A percentile compares a stretch with the other conserved stretches of the same genome.
Evolutionary conservation across 2,329 filamentous ascomycete species (phyloP).

Genomic region (Plenodomus lindquistii): DNA sequence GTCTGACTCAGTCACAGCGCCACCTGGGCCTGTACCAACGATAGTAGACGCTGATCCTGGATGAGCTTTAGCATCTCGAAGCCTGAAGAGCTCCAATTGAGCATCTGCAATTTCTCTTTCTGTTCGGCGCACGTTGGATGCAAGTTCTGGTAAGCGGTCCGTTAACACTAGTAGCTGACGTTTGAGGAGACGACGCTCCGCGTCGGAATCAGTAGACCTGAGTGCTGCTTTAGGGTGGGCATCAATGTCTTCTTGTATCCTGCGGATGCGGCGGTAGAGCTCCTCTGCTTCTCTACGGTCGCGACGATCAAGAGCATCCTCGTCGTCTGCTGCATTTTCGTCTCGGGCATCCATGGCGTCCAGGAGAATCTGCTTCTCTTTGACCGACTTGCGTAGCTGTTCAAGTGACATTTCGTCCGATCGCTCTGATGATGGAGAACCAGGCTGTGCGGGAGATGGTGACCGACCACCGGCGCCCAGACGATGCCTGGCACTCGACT

Average conservation of each 20-base stretch:
- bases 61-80: conserved; percentile 90
- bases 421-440: conserved; percentile 58
- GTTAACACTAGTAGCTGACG: conserved; percentile 87
- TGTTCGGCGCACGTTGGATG: conserved; percentile 86
- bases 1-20: conserved; percentile 88
- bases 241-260: conserved; percentile 94
- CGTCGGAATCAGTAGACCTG: conserved; percentile 72
- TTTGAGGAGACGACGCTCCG: conserved; percentile 82
- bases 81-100: conserved; percentile 86
- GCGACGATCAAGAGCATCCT: conserved; percentile 86
- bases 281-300: conserved; percentile 93
- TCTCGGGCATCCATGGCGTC: conserved; percentile 97
- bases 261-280: conserved; percentile 86
- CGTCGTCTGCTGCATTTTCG: conserved; percentile 85
- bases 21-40: conserved; percentile 90
- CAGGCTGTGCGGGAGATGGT: conserved; percentile 69
- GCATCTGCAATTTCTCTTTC: conserved; percentile 94
- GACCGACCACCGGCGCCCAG: conserved; percentile 70
- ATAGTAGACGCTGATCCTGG: conserved; percentile 79
- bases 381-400: conserved; percentile 88
- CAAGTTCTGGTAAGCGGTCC: conserved; percentile 87
- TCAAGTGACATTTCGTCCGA: conserved; percentile 85
- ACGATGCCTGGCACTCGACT: conserved; percentile 88
- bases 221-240: conserved; percentile 76
- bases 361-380: conserved; percentile 89